A percentile compares a stretch with the other conserved stretches of the same genome.
Evolutionary conservation across 192 early-diverging fungal species (phyloP).

Genomic region (Pilaira anomala): DNA sequence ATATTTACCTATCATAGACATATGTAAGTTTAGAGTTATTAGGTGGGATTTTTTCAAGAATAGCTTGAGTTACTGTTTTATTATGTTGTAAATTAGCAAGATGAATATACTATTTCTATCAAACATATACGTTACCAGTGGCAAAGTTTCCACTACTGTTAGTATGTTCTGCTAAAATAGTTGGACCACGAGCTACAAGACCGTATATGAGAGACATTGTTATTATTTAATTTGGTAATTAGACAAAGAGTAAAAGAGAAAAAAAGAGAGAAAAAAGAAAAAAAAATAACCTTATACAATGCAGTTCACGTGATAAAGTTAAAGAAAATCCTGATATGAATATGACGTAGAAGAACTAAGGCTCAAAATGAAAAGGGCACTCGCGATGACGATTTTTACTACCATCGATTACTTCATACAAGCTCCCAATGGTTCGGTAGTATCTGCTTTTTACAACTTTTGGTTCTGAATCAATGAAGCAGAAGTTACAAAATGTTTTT

Average conservation of each 20-base stretch:
- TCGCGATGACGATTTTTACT: too few relatives aligned
- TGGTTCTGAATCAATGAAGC: too few relatives aligned
- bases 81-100: neutral
- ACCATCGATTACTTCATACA: too few relatives aligned
- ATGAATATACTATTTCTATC: neutral
- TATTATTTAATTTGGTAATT: neutral
- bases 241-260: neutral
- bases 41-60: slow-evolving; percentile 86
- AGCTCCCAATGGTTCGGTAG: too few relatives aligned
- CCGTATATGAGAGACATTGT: slow-evolving; percentile 77
- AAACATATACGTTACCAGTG: slow-evolving; percentile 42
- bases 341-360: too few relatives aligned
- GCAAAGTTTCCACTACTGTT: slow-evolving; percentile 80
- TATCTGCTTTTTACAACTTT: too few relatives aligned
- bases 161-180: slow-evolving; percentile 83
- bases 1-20: slow-evolving; percentile 74
- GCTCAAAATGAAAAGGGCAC: too few relatives aligned
- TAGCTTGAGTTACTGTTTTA: slow-evolving; percentile 70
- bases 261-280: slow-evolving; percentile 1
- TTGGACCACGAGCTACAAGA: slow-evolving; percentile 71
- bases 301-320: neutral
- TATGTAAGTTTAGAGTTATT: slow-evolving; percentile 91
- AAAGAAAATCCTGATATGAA: too few relatives aligned
- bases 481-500: too few relatives aligned
- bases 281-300: neutral